A percentile compares a stretch with the other conserved stretches of the same genome.
phyloP scores from a whole-genome alignment of 176 grass and related monocot genomes.

The Chrysopogon serrulatus region DNA sequence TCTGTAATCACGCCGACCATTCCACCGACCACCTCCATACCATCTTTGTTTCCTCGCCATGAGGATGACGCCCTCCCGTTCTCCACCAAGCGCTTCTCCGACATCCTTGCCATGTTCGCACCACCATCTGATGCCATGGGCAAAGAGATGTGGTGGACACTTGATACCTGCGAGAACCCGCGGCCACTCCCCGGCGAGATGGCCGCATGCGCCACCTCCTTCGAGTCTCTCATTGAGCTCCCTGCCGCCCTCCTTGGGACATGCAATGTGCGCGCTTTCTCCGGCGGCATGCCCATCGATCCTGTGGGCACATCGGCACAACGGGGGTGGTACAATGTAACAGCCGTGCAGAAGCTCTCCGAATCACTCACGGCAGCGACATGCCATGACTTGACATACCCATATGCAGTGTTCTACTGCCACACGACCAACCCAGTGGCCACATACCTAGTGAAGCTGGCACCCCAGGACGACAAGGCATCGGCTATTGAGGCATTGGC shows the following conservation, averaged over 20 bases:
- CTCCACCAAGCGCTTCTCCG: background rate
- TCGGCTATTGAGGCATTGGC: background rate
- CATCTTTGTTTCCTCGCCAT: background rate
- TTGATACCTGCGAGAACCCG: background rate
- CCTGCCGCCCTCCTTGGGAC: background rate
- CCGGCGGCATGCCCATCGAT: background rate
- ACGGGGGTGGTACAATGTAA: conserved; percentile 1
- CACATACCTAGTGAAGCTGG: conserved; percentile 7
- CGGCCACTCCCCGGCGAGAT: background rate
- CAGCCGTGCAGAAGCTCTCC: background rate
- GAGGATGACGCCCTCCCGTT: conserved; percentile 23
- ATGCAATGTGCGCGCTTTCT: background rate
- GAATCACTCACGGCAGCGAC: background rate
- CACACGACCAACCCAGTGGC: background rate
- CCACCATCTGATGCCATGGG: background rate
- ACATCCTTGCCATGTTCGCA: background rate
- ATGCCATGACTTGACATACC: conserved; percentile 5
- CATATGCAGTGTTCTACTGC: conserved; percentile 29
- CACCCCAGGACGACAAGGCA: background rate
- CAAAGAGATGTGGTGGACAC: background rate
- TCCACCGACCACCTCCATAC: background rate
- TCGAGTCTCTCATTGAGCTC: conserved; percentile 21
- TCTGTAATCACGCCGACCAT: conserved; percentile 20
- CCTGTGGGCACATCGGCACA: background rate
- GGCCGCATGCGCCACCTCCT: conserved; percentile 15